Percentiles rank a stretch among this genome's conserved stretches.
These are phyloP conservation scores for Kwoniella botswanensis DNA, from an alignment of 768 basidiomycete genomes.

Conservation along the genomic window DNA sequence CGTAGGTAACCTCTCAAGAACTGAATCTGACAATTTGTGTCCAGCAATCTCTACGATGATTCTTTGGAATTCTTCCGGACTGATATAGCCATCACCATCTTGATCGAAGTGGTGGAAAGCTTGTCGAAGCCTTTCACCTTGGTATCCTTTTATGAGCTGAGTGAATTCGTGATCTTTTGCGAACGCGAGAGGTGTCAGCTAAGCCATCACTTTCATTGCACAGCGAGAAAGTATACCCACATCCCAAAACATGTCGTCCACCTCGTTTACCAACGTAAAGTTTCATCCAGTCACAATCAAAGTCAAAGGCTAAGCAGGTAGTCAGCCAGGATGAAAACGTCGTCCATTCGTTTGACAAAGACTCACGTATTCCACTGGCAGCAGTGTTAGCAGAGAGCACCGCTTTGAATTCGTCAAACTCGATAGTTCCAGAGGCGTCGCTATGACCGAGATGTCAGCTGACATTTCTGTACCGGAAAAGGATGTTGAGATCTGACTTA, in stretches of 20 bases:
- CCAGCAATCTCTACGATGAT: conserved; percentile 96
- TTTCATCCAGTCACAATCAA: conserved; percentile 96
- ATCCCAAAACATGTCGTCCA: conserved; percentile 87
- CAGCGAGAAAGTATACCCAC: conserved; percentile 62
- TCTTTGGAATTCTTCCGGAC: conserved; percentile 88
- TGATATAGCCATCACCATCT: conserved; percentile 91
- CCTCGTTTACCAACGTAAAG: conserved; percentile 92
- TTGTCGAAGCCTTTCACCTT: conserved; percentile 95
- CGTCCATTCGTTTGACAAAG: not conserved
- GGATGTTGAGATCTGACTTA: conserved; percentile 60
- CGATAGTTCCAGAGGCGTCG: conserved; percentile 88
- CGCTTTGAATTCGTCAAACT: conserved; percentile 91
- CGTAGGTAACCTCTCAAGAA: conserved; percentile 90
- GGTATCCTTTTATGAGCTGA: conserved; percentile 96
- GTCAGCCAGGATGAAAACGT: not conserved
- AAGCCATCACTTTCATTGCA: not conserved
- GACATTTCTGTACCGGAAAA: not conserved
- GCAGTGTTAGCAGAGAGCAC: conserved; percentile 81
- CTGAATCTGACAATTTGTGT: conserved; percentile 93
- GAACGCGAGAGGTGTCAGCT: not conserved
- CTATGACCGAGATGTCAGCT: conserved; percentile 60
- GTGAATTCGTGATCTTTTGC: conserved; percentile 88
- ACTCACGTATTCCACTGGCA: conserved; percentile 63
- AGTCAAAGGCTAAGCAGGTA: conserved; percentile 71
- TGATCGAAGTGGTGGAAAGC: conserved; percentile 89